Evolutionary conservation across 2,329 filamentous ascomycete genomes (phyloP), one percentile per base, ranked within the genome.

Genomic region (Ophiocordyceps camponoti-saundersi): DNA sequence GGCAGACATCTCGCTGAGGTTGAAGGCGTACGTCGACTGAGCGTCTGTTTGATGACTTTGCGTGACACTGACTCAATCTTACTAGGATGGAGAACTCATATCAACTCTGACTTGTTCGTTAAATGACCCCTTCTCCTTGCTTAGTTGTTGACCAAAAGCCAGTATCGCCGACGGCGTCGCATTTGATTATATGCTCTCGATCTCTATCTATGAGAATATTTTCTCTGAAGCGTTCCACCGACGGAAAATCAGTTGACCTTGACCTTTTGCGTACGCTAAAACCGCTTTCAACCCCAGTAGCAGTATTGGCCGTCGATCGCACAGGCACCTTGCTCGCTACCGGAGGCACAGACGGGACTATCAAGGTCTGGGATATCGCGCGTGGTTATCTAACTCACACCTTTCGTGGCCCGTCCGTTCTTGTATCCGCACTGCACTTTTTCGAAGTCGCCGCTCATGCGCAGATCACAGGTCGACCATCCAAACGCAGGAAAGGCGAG

Each of bases 161-260:
- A 87, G 83, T 98, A 54, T 93, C 90, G 0, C 88, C 89, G 1
- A 86, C 85, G 50, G 87, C 80, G 10, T 88, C 86, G 23, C 87
- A 95, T 63, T 75, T 96, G 47, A 80, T 95, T 53, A 69, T 93
- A 54, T 96, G 89, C 68, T 98, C 92, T 18, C 81, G 90, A 54
- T 96, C 90, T n/a, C 72, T 95, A 47, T 89, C 88, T 7, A 93
- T 96, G 88, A 83, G 85, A 59, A 88, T 96, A 53, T 96, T 86
- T 65, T 67, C 82, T 18, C 71, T 98, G 23, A 72, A 73, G 46
- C 68, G 71, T 23, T 76, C 77, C 20, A 68, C 69, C 26, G 70
- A 75, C 20, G 70, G 75, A 36, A 70, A 70, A 44, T 64, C 69
- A 5, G 72, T 89, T 50, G 75, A 80, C 46, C 65, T 80, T 20